Evolutionary conservation across 1,284 basidiomycete species (phyloP), one percentile per base, ranked within the genome.

Genomic region (Austroboletus novae-zelandiae): DNA sequence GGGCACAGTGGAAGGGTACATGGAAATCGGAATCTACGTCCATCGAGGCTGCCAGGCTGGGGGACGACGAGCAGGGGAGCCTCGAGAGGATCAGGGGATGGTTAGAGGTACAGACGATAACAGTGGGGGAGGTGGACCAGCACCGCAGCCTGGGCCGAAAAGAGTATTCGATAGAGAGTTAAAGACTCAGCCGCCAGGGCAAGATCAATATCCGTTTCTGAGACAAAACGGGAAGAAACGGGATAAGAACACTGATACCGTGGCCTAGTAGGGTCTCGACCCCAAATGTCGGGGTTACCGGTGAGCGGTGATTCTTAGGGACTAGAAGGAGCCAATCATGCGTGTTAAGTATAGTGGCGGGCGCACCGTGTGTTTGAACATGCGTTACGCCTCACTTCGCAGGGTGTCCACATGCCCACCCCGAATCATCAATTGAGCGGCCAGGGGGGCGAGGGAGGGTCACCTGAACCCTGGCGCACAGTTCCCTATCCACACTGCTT

Each of bases 1-100:
- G 56, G 17, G 58, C 45, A 11, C 56, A 61, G 39, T 66, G 64
- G 9, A 65, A 69, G 17, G 66, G 67, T 35, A 69, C 53, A 14
- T 27, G 61, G 43, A 66, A 69, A 31, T 50, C 53, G 1, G 50
- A 32, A 29, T 55, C 60, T 30, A 55, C 43, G 45, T 56, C 56
- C 58, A 68, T 66, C 29, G 20, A 56, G 11, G 29, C 35, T 32
- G 23, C n/a, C 8, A 8, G 32, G 14, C n/a, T 23, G 20, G 20
- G 20, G 20, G 20, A 5, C 20, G 54, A 34, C 9, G 29, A n/a
- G 36, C 30, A 30, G 20, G 27, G 29, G 9, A 42, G 8, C 34
- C 40, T 57, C 27, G 27, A 42, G 36, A 43, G 20, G 30, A 20
- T 7, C 14, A 9, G 50, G 18, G 30, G 13, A 29, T 31, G 31